phyloP scores from a whole-genome alignment of 345 rosid species.

The Arabis alpina region DNA sequence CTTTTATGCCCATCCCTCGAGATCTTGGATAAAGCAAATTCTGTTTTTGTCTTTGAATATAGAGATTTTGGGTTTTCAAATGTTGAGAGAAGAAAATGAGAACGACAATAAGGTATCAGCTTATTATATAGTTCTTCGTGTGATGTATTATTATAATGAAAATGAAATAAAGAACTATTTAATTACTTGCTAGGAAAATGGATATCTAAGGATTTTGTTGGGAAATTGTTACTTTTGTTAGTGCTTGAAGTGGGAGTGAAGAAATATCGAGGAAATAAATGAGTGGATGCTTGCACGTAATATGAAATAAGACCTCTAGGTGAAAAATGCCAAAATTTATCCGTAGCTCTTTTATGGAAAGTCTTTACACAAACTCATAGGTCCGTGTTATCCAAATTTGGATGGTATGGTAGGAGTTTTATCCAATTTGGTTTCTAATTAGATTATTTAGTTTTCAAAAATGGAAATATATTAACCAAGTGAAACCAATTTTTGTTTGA shows the following conservation, averaged over 20 bases:
- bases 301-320: constrained; percentile 14
- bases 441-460: background rate
- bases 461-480: constrained; percentile 1
- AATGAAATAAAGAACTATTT: background rate
- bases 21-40: constrained; percentile 13
- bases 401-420: background rate
- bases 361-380: constrained; percentile 28
- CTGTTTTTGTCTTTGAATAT: background rate
- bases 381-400: constrained; percentile 12
- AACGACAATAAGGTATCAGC: background rate
- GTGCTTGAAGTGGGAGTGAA: constrained; percentile 42
- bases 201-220: constrained; percentile 16
- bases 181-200: background rate
- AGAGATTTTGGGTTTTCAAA: background rate
- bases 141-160: constrained; percentile 4
- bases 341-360: constrained; percentile 23
- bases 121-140: constrained; percentile 20
- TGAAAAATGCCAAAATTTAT: background rate
- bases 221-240: constrained; percentile 32
- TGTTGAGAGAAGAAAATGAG: constrained; percentile 22
- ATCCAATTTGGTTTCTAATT: background rate
- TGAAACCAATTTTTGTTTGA: background rate
- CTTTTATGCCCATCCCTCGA: constrained; percentile 35
- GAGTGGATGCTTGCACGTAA: constrained; percentile 31
- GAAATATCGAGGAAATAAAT: constrained; percentile 20